Evolutionary conservation across 768 basidiomycete species (phyloP), one percentile per base, ranked within the genome.

Genomic region (Scleroderma citrinum): DNA sequence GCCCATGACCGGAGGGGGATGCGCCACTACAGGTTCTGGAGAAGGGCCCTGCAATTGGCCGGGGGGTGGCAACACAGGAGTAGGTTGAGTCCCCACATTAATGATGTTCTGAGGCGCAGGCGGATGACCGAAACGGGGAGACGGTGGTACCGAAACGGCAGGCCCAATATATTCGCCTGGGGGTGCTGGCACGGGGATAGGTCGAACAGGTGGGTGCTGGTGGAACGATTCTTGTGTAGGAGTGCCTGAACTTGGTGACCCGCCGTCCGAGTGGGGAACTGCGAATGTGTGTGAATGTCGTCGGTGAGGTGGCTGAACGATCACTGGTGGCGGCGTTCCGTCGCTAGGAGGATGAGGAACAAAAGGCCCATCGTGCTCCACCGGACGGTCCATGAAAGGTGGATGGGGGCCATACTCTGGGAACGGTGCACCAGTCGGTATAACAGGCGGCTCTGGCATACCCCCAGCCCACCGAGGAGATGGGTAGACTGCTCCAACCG

Each of bases 381-480:
- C 44, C 12, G 26, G 20, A 11, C 2, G 56, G 21, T 55, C 47
- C 37, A 24, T 7, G 26, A 51, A 56, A 16, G 45, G 52, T 2
- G 34, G 42, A 34, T 23, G 44, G 2, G 51, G 44, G 37, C 31
- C 53, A 37, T 43, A 50, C 3, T 45, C 49, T 1, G 35, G 52
- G 24, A 50, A 56, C 10, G 53, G 52, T 3, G 38, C 44, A n/a
- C 68, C 72, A 21, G 58, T 61, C 7, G 75, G 73, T 46, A 76
- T 64, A 19, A 75, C 70, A 8, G 68, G 68, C 35, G 60, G 61
- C 14, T 61, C 59, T 40, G 67, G 67, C 62, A 66, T 53, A 3
- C 29, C 52, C 29, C 8, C 52, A 16, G 26, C 29, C 58, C 55
- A 54, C 13, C 52, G 60, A 0, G 47, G 48, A 24, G 53, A 49